Evolutionary conservation across 1,139 yeast species (phyloP).

Genomic region (Suhomyces ambrosiae): DNA sequence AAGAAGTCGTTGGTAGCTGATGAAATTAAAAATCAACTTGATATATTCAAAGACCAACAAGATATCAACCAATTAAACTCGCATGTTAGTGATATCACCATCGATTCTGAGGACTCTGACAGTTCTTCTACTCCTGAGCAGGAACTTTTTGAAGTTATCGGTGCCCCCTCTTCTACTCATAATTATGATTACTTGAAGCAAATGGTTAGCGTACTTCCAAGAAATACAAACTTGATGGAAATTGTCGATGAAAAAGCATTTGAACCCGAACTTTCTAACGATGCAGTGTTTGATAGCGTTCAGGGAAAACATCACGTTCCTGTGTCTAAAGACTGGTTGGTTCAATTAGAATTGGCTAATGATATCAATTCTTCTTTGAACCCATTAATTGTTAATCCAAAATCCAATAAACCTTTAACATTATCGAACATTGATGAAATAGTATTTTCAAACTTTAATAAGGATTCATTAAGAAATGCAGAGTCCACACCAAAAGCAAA

Average conservation of each 20-base stretch:
- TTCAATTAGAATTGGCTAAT: constrained; percentile 60
- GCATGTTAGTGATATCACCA: constrained; percentile 35
- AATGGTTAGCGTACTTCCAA: constrained; percentile 34
- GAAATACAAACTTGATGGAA: constrained; percentile 36
- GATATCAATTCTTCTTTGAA: constrained; percentile 53
- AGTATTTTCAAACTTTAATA: constrained; percentile 55
- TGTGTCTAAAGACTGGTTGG: constrained; percentile 61
- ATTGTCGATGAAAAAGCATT: constrained; percentile 64
- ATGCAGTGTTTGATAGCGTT: constrained; percentile 33
- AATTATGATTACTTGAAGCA: constrained; percentile 41
- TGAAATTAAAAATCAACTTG: constrained; percentile 32
- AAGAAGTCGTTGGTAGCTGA: constrained; percentile 30
- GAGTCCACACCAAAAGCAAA: constrained; percentile 1
- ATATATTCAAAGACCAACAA: constrained; percentile 22
- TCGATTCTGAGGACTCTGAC: constrained; percentile 26
- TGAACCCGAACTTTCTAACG: constrained; percentile 58
- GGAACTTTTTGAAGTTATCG: constrained; percentile 14
- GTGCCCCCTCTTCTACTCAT: constrained; percentile 14
- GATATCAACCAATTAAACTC: constrained; percentile 23
- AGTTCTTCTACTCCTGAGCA: constrained; percentile 13
- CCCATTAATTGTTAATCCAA: constrained; percentile 26
- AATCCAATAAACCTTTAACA: constrained; percentile 23
- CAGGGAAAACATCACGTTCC: constrained; percentile 44
- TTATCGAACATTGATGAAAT: constrained; percentile 48
- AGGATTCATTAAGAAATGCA: constrained; percentile 19